Evolutionary conservation across 1,139 yeast species (phyloP).

Genomic region (Saccharomyces hybrid): DNA sequence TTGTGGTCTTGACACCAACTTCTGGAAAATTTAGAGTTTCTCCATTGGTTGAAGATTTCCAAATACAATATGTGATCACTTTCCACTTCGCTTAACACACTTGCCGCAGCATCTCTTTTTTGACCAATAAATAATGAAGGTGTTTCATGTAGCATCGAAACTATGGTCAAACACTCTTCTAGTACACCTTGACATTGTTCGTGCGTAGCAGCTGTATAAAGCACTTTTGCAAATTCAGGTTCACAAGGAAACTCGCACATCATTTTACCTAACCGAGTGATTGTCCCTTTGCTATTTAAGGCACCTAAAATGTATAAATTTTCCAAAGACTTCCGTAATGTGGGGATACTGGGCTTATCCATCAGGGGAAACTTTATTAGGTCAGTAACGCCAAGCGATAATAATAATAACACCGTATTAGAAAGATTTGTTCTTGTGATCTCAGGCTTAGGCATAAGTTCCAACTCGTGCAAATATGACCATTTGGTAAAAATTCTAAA

Average conservation of each 20-base stretch:
- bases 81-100: slow-evolving; percentile 17
- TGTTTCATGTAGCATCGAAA: slow-evolving; percentile 80
- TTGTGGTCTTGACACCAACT: slow-evolving; percentile 88
- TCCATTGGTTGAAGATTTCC: slow-evolving; percentile 74
- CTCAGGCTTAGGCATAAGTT: slow-evolving; percentile 79
- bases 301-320: slow-evolving; percentile 82
- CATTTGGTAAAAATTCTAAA: slow-evolving; percentile 81
- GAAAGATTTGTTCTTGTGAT: slow-evolving; percentile 75
- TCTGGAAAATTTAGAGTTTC: slow-evolving; percentile 55
- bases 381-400: slow-evolving; percentile 78
- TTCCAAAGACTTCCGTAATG: slow-evolving; percentile 71
- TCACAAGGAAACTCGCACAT: slow-evolving; percentile 94
- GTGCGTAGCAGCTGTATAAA: slow-evolving; percentile 51
- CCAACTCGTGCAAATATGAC: slow-evolving; percentile 73
- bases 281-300: slow-evolving; percentile 63
- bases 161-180: slow-evolving; percentile 58
- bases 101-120: slow-evolving; percentile 15
- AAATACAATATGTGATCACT: slow-evolving; percentile 76
- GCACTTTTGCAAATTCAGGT: slow-evolving; percentile 76
- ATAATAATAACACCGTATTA: slow-evolving; percentile 61
- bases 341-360: slow-evolving; percentile 72
- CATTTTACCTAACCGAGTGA: slow-evolving; percentile 70
- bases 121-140: slow-evolving; percentile 57
- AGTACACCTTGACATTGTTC: slow-evolving; percentile 43
- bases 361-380: slow-evolving; percentile 76